Evolutionary conservation across 2,329 filamentous ascomycete genomes (phyloP), one percentile per base, ranked within the genome.

Genomic region (Ceratocystis smalleyi): DNA sequence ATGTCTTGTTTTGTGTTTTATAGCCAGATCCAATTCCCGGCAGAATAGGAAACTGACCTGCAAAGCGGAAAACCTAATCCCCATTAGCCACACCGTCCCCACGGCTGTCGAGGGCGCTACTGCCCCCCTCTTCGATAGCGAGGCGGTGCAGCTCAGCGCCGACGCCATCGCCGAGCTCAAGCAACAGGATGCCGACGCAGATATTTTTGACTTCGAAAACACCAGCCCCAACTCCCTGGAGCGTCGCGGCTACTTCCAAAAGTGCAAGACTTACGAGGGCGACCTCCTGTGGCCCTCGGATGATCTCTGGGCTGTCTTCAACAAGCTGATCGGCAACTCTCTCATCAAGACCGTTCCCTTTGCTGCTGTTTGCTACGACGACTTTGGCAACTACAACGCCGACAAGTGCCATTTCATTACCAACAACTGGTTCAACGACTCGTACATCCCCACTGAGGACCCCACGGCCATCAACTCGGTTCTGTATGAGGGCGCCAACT

Each of bases 261-360:
- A 69, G 27, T 74, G 73, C 64, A 74, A 70, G 43, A 69, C 68
- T 24, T 70, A 69, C 60, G 71, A 72, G 1, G 71, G 71, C 7
- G 68, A 69, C 10, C 43, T 63, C 2, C 65, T 67, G 5, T 75
- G 73, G 73, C 73, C 73, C 0, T 57, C 68, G 2, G 69, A 70
- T 1, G 59, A 67, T 7, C 69, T 72, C 10, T 75, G 73, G 73
- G 61, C 67, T 5, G 66, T 32, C 57, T 62, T 66, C 35, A 71
- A 74, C 66, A 55, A 65, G 32, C 69, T 73, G 8, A 66, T 73
- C 1, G 69, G 67, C 60, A 73, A 72, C 27, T 69, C 68, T 17
- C 70, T 75, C 17, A 70, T 75, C 51, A 70, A 70, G 51, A 73
- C 73, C 19, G 63, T 69, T 2, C 73, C 74, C 2, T 68, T 71